A percentile compares a stretch with the other conserved stretches of the same genome.
Evolutionary conservation across 306 rosid species (phyloP).

Genomic region (Trifolium subterraneum): DNA sequence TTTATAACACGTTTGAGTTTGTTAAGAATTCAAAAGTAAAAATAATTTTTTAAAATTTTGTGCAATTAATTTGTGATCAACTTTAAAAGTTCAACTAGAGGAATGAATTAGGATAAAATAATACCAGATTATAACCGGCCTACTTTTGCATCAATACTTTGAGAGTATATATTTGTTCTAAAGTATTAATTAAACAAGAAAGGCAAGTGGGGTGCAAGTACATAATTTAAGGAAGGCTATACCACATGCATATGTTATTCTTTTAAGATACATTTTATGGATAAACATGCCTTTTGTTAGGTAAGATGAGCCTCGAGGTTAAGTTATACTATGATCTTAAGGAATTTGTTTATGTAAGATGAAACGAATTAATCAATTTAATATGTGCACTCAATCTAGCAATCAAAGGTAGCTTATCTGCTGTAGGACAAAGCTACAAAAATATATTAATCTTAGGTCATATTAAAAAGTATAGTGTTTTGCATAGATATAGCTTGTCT

Average conservation of each 20-base stretch:
- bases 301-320: constrained; percentile 10
- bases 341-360: constrained; percentile 16
- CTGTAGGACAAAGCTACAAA: constrained; percentile 9
- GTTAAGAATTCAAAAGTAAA: too few relatives aligned
- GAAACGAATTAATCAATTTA: constrained; percentile 24
- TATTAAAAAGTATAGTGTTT: constrained; percentile 19
- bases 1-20: too few relatives aligned
- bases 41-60: too few relatives aligned
- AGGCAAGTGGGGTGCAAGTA: constrained; percentile 17
- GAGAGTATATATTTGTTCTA: not conserved
- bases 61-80: too few relatives aligned
- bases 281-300: constrained; percentile 29
- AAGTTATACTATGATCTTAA: not conserved
- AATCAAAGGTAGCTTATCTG: constrained; percentile 49
- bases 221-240: constrained; percentile 21
- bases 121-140: not conserved
- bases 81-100: too few relatives aligned
- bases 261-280: constrained; percentile 35
- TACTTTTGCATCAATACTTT: not conserved
- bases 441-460: constrained; percentile 26
- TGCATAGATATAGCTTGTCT: constrained; percentile 25
- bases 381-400: constrained; percentile 30
- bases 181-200: constrained; percentile 30
- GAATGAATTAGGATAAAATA: not conserved
- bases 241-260: constrained; percentile 24